phyloP scores from a whole-genome alignment of 2,329 filamentous ascomycete species.

The Endocalyx cinctus region DNA sequence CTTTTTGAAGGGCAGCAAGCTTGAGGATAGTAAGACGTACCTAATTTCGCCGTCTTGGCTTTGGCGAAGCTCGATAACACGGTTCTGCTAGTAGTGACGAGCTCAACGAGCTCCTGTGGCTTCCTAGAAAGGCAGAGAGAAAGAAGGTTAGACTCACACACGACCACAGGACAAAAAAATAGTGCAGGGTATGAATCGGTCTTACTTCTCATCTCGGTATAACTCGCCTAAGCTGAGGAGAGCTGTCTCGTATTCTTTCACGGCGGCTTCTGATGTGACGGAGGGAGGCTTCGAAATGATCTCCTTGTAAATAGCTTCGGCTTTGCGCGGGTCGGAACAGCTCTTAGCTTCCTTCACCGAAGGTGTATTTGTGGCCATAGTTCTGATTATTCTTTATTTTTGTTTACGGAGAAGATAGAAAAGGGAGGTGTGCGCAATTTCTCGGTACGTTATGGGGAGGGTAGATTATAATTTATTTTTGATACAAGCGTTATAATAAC shows the following conservation, averaged over 20 bases:
- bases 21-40: conserved; percentile 53
- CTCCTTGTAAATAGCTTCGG: conserved; percentile 83
- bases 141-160: background rate
- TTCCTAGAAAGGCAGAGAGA: conserved; percentile 47
- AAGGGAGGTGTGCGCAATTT: too few relatives aligned
- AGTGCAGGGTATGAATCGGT: background rate
- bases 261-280: conserved; percentile 75
- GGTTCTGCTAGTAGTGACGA: conserved; percentile 85
- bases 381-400: background rate
- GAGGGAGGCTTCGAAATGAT: conserved; percentile 82
- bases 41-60: conserved; percentile 96
- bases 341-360: conserved; percentile 80
- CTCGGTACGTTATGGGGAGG: too few relatives aligned
- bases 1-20: background rate
- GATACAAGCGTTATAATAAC: too few relatives aligned
- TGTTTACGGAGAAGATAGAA: too few relatives aligned
- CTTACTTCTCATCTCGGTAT: conserved; percentile 82
- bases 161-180: too few relatives aligned
- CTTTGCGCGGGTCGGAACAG: conserved; percentile 76
- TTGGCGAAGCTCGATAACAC: conserved; percentile 96
- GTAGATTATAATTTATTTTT: too few relatives aligned
- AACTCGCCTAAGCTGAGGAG: conserved; percentile 86
- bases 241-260: conserved; percentile 87
- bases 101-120: conserved; percentile 77
- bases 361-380: conserved; percentile 26